These are phyloP conservation scores for Leptomonas pyrrhocoris DNA, from an alignment of 208 protist genomes.

Conservation along the genomic window DNA sequence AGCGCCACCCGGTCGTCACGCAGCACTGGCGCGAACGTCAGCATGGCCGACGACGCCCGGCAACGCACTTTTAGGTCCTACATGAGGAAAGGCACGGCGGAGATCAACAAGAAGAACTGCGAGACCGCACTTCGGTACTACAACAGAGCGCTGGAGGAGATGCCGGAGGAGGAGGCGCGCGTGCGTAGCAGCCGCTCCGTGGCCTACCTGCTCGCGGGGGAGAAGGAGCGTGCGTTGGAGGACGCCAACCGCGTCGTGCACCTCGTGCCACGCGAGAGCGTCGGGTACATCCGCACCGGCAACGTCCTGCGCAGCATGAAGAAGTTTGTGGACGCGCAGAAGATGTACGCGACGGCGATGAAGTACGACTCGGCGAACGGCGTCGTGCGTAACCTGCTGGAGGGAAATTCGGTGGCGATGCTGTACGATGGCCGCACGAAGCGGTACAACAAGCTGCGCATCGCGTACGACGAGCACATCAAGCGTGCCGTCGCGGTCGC, in stretches of 20 bases:
- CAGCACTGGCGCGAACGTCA: slow-evolving; percentile 3
- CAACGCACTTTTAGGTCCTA: slow-evolving; percentile 47
- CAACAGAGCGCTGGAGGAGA: slow-evolving; percentile 63
- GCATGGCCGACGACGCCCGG: slow-evolving; percentile 15
- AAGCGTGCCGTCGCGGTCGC: slow-evolving; percentile 39
- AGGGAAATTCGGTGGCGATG: slow-evolving; percentile 69
- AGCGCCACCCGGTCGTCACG: slow-evolving; percentile 4
- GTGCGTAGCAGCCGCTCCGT: slow-evolving; percentile 77
- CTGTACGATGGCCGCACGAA: slow-evolving; percentile 52
- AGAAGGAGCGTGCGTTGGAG: slow-evolving; percentile 50
- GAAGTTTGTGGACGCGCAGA: slow-evolving; percentile 66
- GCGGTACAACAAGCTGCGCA: slow-evolving; percentile 42
- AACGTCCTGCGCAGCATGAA: slow-evolving; percentile 79
- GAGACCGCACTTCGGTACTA: slow-evolving; percentile 69
- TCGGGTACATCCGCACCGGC: slow-evolving; percentile 80
- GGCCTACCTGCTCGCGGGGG: slow-evolving; percentile 51
- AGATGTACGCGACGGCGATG: slow-evolving; percentile 68
- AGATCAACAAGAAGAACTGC: slow-evolving; percentile 58
- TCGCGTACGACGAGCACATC: slow-evolving; percentile 39
- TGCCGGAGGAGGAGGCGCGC: slow-evolving; percentile 60
- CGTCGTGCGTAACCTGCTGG: slow-evolving; percentile 50
- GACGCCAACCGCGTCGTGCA: slow-evolving; percentile 75
- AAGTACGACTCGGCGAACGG: slow-evolving; percentile 42
- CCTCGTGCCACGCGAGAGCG: slow-evolving; percentile 45
- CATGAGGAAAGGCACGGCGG: slow-evolving; percentile 68